Conservation (phyloP, 192 early-diverging fungal species). For the Podila horticola region DNA sequence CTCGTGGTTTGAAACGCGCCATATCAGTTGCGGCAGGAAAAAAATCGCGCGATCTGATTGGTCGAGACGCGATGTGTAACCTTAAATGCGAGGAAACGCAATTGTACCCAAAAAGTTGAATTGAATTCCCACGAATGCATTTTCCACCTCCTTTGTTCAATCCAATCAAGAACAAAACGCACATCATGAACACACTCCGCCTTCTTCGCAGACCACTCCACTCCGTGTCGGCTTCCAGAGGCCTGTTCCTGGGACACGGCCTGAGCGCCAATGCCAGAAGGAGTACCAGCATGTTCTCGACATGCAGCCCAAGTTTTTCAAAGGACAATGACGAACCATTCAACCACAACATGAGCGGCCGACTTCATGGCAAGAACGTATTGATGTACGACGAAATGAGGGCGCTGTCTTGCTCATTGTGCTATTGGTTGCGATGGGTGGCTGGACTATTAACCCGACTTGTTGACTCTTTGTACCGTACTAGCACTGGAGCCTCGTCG, state of each 20-base stretch:
- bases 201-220: not conserved
- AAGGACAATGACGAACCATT: not conserved
- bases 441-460: too few species aligned
- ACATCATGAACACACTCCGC: not conserved
- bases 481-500: constrained; percentile 74
- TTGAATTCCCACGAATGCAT: not conserved
- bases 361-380: constrained; percentile 48
- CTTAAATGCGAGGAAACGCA: too few species aligned
- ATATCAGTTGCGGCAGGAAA: too few species aligned
- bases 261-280: not conserved
- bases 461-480: not conserved
- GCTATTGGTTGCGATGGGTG: not conserved
- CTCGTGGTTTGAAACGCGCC: too few species aligned
- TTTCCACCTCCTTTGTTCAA: not conserved
- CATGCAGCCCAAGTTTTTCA: too few species aligned
- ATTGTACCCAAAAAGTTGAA: too few species aligned
- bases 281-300: not conserved
- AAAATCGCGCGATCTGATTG: too few species aligned
- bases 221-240: not conserved
- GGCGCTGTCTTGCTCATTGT: not conserved
- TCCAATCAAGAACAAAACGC: not conserved
- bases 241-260: not conserved
- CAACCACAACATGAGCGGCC: constrained; percentile 19
- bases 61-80: too few species aligned
- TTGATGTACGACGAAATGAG: constrained; percentile 24